Conservation (phyloP, 495 filamentous ascomycete genomes). For the Hypomontagnella monticulosa region DNA sequence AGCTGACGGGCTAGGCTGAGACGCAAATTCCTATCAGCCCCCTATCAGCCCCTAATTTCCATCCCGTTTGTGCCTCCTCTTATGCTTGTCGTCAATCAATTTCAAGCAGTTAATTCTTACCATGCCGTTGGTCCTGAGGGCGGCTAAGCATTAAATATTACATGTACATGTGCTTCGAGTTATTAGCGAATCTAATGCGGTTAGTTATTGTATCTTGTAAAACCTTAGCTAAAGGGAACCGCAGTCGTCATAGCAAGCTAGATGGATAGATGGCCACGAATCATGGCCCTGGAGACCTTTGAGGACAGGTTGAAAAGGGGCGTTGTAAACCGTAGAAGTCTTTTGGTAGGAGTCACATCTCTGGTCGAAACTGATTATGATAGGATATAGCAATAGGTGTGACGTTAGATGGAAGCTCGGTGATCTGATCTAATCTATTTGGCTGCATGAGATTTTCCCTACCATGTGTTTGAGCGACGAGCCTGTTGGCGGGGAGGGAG, state of each 20-base stretch:
- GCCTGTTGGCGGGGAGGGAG: neutral
- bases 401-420: conserved; percentile 6
- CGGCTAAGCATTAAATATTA: neutral
- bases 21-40: conserved; percentile 10
- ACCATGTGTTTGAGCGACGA: conserved; percentile 2
- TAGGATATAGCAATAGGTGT: conserved; percentile 3
- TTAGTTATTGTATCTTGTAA: no score
- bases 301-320: neutral
- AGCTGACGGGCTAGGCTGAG: conserved; percentile 17
- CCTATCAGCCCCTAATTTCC: conserved; percentile 22
- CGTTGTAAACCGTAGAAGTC: neutral
- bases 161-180: no score
- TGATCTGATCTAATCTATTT: conserved; percentile 21
- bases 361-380: conserved; percentile 3
- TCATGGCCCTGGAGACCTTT: no score
- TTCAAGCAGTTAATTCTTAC: conserved; percentile 8
- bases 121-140: conserved; percentile 1
- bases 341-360: conserved; percentile 13
- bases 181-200: no score
- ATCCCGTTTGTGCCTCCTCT: neutral
- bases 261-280: no score
- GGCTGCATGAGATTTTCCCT: neutral
- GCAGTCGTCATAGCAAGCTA: no score
- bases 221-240: no score
- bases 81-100: conserved; percentile 15